Conservation (phyloP, 2,329 filamentous ascomycete genomes). For the Ascocoryne sarcoides region DNA sequence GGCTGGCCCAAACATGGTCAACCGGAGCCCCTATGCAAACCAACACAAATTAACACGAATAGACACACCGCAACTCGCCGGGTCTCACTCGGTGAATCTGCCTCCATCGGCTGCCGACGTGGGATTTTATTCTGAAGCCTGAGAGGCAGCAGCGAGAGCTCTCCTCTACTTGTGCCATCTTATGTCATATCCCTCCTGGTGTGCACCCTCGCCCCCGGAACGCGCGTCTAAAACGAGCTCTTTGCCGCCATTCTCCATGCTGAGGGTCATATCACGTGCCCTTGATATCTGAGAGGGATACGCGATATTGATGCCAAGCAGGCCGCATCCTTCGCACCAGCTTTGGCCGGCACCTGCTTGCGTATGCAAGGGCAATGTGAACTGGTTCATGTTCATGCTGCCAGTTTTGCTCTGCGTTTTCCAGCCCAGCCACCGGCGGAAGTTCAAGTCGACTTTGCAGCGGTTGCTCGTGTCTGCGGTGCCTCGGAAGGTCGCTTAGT, state of each 20-base stretch:
- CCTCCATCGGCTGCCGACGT: background rate
- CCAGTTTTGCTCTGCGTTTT: constrained; percentile 1
- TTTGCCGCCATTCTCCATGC: constrained; percentile 1
- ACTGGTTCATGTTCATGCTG: too few species aligned
- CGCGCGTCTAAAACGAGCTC: constrained; percentile 13
- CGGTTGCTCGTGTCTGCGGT: constrained; percentile 13
- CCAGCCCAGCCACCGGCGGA: constrained; percentile 11
- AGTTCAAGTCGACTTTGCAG: background rate
- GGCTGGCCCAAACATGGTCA: too few species aligned
- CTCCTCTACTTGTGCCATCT: too few species aligned
- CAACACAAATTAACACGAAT: background rate
- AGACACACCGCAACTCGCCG: constrained; percentile 6
- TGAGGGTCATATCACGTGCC: background rate
- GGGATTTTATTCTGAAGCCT: constrained; percentile 11
- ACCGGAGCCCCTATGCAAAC: too few species aligned
- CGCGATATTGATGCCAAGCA: background rate
- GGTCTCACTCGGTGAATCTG: constrained; percentile 3
- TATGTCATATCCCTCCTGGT: background rate
- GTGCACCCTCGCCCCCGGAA: constrained; percentile 11
- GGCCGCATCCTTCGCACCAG: constrained; percentile 1
- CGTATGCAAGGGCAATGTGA: constrained; percentile 16
- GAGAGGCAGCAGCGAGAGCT: constrained; percentile 13
- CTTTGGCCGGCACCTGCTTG: constrained; percentile 8
- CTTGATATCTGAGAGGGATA: too few species aligned
- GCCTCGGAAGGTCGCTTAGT: constrained; percentile 6